Evolutionary conservation across 345 rosid species (phyloP).

Genomic region (Excoecaria agallocha): DNA sequence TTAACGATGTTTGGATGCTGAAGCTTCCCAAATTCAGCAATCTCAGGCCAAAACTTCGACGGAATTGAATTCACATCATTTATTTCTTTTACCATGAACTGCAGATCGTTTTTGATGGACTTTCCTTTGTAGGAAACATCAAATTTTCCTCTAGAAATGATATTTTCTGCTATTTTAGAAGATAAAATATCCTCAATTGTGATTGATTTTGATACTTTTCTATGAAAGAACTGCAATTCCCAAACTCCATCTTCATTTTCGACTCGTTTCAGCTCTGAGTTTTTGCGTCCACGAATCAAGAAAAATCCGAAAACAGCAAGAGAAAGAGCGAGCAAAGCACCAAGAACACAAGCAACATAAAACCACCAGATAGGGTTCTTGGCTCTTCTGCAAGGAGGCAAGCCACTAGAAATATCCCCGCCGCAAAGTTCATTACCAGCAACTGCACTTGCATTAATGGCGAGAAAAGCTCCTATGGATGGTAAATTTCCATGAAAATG

Average conservation of each 20-base stretch:
- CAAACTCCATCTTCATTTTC: conserved; percentile 67
- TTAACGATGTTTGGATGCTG: conserved; percentile 59
- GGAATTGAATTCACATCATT: conserved; percentile 29
- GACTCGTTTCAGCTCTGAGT: conserved; percentile 42
- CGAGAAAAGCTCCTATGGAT: conserved; percentile 66
- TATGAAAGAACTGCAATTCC: conserved; percentile 60
- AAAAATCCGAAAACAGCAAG: conserved; percentile 30
- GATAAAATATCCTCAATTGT: conserved; percentile 40
- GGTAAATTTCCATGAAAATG: conserved; percentile 64
- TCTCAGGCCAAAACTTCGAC: conserved; percentile 36
- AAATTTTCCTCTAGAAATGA: conserved; percentile 37
- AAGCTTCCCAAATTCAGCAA: conserved; percentile 37
- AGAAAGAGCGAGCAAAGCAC: conserved; percentile 33
- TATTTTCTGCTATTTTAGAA: conserved; percentile 45
- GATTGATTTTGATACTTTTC: conserved; percentile 40
- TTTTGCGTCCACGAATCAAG: conserved; percentile 35
- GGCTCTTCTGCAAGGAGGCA: conserved; percentile 53
- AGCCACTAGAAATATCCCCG: conserved; percentile 35
- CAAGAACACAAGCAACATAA: conserved; percentile 35
- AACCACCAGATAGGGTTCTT: conserved; percentile 51
- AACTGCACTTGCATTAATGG: conserved; percentile 65
- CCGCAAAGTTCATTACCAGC: conserved; percentile 70
- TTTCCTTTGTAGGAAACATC: conserved; percentile 34
- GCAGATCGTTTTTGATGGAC: conserved; percentile 29
- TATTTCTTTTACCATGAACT: conserved; percentile 48